Conservation (phyloP, 2,329 filamentous ascomycete genomes). For the Chaetomiaceae sp. region DNA sequence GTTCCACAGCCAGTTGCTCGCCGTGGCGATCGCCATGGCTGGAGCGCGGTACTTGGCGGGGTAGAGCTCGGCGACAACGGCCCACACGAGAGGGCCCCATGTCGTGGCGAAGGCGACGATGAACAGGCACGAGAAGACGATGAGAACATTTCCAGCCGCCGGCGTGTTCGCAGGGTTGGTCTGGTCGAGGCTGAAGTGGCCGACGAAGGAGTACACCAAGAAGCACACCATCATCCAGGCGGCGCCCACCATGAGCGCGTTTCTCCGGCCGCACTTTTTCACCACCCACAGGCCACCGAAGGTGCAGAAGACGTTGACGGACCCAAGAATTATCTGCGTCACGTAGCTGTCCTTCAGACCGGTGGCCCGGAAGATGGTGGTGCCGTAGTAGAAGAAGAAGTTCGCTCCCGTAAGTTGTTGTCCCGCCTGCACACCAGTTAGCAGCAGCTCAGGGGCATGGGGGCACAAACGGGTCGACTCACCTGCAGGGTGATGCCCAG, state of each 20-base stretch:
- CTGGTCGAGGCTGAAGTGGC: constrained; percentile 36
- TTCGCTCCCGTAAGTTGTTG: constrained; percentile 52
- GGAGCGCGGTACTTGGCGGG: constrained; percentile 55
- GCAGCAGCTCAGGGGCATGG: constrained; percentile 37
- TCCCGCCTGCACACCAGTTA: constrained; percentile 46
- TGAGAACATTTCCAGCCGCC: constrained; percentile 62
- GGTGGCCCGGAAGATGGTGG: constrained; percentile 60
- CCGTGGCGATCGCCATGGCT: constrained; percentile 55
- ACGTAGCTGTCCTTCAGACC: constrained; percentile 61
- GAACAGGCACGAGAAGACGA: constrained; percentile 70
- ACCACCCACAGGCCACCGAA: constrained; percentile 63
- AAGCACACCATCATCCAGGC: constrained; percentile 65
- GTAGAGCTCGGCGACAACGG: constrained; percentile 62
- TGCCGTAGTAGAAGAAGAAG: constrained; percentile 60
- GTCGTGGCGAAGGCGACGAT: constrained; percentile 64
- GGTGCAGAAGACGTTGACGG: constrained; percentile 63
- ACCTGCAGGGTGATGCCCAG: constrained; percentile 60
- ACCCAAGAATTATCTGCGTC: constrained; percentile 61
- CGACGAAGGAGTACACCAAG: constrained; percentile 57
- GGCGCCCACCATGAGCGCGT: constrained; percentile 59
- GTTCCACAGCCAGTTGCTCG: constrained; percentile 65
- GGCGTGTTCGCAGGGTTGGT: constrained; percentile 38
- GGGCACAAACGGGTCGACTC: constrained; percentile 55
- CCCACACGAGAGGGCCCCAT: constrained; percentile 67
- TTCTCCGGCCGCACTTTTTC: constrained; percentile 61